Conservation (phyloP, 768 basidiomycete genomes). For the Leccinum subgranulosum region DNA sequence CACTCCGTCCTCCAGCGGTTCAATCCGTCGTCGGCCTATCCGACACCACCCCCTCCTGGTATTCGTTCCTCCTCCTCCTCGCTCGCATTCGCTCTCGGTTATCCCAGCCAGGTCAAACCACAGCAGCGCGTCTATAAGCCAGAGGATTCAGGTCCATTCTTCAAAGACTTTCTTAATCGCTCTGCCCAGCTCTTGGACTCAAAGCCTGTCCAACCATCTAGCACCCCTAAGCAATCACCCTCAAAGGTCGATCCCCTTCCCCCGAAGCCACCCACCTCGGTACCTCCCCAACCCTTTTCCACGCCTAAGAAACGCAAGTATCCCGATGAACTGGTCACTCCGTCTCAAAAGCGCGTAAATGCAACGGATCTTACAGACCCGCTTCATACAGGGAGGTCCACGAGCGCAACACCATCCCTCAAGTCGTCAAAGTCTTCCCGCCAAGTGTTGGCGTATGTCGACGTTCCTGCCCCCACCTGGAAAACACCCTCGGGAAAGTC, state of each 20-base stretch:
- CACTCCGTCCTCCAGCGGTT: constrained; percentile 64
- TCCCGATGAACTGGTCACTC: constrained; percentile 55
- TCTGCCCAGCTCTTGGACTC: constrained; percentile 45
- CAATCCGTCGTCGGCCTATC: constrained; percentile 61
- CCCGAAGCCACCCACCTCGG: constrained; percentile 5
- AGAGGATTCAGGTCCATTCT: constrained; percentile 61
- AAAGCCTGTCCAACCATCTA: constrained; percentile 16
- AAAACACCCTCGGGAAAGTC: constrained; percentile 28
- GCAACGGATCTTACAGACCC: constrained; percentile 8
- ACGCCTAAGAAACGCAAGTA: constrained; percentile 76
- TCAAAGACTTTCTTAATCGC: constrained; percentile 55
- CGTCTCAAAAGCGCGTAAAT: constrained; percentile 59
- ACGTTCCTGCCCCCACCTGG: constrained; percentile 28
- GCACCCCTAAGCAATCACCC: constrained; percentile 18
- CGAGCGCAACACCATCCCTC: constrained; percentile 25
- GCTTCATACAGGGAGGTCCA: constrained; percentile 10
- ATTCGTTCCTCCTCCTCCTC: constrained; percentile 70
- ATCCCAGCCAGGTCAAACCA: constrained; percentile 29
- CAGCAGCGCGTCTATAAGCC: constrained; percentile 41
- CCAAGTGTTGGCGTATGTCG: constrained; percentile 33
- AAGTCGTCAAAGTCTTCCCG: constrained; percentile 30
- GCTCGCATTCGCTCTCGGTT: constrained; percentile 68
- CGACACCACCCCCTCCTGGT: constrained; percentile 65
- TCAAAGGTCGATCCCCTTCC: constrained; percentile 15
- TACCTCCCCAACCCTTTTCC: constrained; percentile 22